These are phyloP conservation scores for Diaporthe nobilis DNA, from an alignment of 2,329 filamentous ascomycete species.

Conservation along the genomic window DNA sequence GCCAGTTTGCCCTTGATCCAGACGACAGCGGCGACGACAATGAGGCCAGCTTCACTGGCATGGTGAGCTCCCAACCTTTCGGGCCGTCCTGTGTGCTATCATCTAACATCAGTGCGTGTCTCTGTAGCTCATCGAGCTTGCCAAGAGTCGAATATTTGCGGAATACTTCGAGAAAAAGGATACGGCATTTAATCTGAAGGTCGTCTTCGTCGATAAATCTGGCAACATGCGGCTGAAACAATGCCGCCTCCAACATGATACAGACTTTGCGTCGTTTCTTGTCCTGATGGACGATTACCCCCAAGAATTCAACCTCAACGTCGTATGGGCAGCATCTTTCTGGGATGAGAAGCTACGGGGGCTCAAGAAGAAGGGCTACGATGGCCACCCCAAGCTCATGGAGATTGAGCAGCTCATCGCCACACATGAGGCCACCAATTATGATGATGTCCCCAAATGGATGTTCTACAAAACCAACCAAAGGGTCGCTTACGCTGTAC, in stretches of 20 bases:
- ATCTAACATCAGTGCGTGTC: background rate
- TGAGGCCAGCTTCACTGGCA: background rate
- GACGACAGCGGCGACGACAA: background rate
- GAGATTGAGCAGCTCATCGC: background rate
- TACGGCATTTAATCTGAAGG: background rate
- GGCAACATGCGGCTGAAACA: background rate
- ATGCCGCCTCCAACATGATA: background rate
- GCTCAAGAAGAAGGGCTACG: slow-evolving; percentile 4
- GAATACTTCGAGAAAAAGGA: background rate
- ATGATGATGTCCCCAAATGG: slow-evolving; percentile 2
- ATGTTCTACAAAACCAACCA: slow-evolving; percentile 20
- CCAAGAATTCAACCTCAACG: background rate
- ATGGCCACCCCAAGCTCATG: background rate
- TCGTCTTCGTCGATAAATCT: slow-evolving; percentile 7
- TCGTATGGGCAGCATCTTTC: background rate
- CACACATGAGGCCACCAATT: background rate
- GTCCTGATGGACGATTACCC: background rate
- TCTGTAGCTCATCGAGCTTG: slow-evolving; percentile 10
- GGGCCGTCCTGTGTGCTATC: background rate
- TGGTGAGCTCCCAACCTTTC: background rate
- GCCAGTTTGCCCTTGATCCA: background rate
- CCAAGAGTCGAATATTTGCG: background rate
- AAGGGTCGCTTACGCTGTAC: background rate
- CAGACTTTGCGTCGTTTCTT: slow-evolving; percentile 18
- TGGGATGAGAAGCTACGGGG: background rate